phyloP scores from a whole-genome alignment of 352 stramenopile species.

The Pythium apleroticum region DNA sequence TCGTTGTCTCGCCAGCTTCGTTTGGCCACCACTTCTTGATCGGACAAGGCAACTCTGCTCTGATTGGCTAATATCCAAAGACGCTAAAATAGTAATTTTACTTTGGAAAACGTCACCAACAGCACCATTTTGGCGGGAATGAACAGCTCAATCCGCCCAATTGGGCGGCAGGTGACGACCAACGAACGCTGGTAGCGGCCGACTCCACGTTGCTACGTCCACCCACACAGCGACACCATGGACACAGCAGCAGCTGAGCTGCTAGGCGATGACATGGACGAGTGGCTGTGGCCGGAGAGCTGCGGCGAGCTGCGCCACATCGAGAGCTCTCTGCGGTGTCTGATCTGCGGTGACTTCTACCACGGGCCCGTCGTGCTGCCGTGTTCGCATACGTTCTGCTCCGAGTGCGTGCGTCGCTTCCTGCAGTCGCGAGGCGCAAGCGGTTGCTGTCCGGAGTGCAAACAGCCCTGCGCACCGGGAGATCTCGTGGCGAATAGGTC shows the following conservation, averaged over 20 bases:
- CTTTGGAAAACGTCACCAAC: constrained; percentile 15
- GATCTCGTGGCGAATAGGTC: constrained; percentile 74
- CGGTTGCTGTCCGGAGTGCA: constrained; percentile 81
- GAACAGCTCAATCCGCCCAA: constrained; percentile 14
- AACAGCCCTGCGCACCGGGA: constrained; percentile 52
- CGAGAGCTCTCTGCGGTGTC: constrained; percentile 72
- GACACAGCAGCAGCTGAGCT: constrained; percentile 11
- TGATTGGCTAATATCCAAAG: constrained; percentile 19
- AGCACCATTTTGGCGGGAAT: constrained; percentile 27
- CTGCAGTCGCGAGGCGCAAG: constrained; percentile 65
- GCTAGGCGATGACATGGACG: constrained; percentile 43
- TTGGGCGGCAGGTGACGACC: constrained; percentile 7
- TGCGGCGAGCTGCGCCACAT: constrained; percentile 65
- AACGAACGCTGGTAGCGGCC: background rate
- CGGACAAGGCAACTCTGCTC: background rate
- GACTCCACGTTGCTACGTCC: background rate
- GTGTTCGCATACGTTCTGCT: constrained; percentile 85
- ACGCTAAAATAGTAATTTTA: constrained; percentile 11
- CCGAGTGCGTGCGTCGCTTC: constrained; percentile 78
- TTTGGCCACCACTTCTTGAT: constrained; percentile 9
- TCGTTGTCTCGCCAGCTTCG: background rate
- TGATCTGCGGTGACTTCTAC: constrained; percentile 86
- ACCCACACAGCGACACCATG: background rate
- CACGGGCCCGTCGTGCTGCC: constrained; percentile 76
- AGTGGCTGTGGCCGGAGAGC: constrained; percentile 75